A percentile compares a stretch with the other conserved stretches of the same genome.
Conservation (phyloP, 306 rosid genomes). For the Arachis hypogaea region DNA sequence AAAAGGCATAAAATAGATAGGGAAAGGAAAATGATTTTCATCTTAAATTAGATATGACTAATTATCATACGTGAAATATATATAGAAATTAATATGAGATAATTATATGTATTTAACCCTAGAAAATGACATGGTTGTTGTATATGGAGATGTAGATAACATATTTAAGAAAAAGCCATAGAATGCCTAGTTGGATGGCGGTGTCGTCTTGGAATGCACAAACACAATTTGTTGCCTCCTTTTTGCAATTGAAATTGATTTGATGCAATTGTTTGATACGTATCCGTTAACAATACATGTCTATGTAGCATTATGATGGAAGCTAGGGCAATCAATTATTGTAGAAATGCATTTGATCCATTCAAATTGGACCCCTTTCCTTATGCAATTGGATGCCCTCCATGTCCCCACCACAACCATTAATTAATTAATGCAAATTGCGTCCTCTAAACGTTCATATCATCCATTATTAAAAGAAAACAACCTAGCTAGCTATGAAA, state of each 20-base stretch:
- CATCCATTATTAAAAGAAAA: neutral
- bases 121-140: neutral
- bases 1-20: no score
- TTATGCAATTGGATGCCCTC: neutral
- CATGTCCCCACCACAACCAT: neutral
- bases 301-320: neutral
- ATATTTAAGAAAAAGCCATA: neutral
- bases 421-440: slow-evolving; percentile 3
- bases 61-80: no score
- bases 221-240: neutral
- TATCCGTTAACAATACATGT: neutral
- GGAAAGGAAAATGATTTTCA: no score
- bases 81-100: no score
- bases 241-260: neutral
- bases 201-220: slow-evolving; percentile 16
- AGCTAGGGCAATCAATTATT: slow-evolving; percentile 4
- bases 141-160: neutral
- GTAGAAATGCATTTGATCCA: neutral
- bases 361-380: neutral
- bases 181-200: neutral
- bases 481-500: no score
- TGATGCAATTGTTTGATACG: slow-evolving; percentile 11
- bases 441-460: neutral
- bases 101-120: neutral
- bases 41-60: neutral